phyloP scores from a whole-genome alignment of 805 yeast genomes.

The Metschnikowia reukaufii region DNA sequence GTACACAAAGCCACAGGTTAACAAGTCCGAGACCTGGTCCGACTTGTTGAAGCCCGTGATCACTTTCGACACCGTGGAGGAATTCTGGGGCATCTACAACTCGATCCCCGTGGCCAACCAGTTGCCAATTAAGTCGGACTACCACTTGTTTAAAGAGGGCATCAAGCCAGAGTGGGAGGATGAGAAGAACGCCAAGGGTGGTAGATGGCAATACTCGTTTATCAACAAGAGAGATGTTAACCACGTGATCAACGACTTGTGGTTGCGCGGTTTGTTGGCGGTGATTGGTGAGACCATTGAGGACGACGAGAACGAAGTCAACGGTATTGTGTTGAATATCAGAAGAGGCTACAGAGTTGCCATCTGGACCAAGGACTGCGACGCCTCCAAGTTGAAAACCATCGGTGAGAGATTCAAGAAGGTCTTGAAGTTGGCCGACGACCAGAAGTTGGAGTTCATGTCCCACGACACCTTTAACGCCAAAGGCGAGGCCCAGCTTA shows the following conservation, averaged over 20 bases:
- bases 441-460: conserved; percentile 77
- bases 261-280: conserved; percentile 87
- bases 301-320: conserved; percentile 79
- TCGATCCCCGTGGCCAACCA: conserved; percentile 90
- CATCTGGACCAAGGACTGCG: conserved; percentile 87
- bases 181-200: conserved; percentile 80
- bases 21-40: conserved; percentile 81
- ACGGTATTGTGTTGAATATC: conserved; percentile 89
- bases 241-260: conserved; percentile 76
- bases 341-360: conserved; percentile 80
- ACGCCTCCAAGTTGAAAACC: conserved; percentile 59
- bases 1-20: conserved; percentile 93
- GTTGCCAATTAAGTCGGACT: conserved; percentile 88
- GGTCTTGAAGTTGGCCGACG: conserved; percentile 72
- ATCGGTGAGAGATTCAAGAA: conserved; percentile 87
- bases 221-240: conserved; percentile 62
- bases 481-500: conserved; percentile 31
- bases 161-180: conserved; percentile 99
- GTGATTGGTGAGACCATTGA: conserved; percentile 95
- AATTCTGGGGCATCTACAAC: conserved; percentile 97
- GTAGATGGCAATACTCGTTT: conserved; percentile 79
- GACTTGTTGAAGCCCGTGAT: conserved; percentile 91
- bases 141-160: conserved; percentile 91
- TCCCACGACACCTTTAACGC: conserved; percentile 57
- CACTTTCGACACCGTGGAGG: conserved; percentile 92